Evolutionary conservation across 2,329 filamentous ascomycete species (phyloP).

Genomic region (Nemania sp.): DNA sequence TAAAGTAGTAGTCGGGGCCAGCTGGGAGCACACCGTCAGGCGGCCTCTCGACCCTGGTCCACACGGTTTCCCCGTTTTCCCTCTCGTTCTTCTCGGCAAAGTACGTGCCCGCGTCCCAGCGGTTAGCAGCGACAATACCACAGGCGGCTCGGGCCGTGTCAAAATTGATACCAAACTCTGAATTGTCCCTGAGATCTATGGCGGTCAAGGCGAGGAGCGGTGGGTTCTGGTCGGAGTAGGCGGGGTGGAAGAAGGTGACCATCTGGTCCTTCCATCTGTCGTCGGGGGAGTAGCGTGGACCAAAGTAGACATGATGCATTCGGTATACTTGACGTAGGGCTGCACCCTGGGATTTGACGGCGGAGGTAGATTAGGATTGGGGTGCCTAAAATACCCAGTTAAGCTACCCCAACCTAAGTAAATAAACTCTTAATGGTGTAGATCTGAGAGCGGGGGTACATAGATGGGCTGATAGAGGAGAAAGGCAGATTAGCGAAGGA

Average conservation of each 20-base stretch:
- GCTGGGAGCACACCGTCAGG: not conserved
- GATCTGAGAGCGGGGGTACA: no score
- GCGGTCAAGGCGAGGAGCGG: conserved; percentile 10
- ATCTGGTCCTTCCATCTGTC: not conserved
- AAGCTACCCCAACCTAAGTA: no score
- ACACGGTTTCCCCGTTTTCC: not conserved
- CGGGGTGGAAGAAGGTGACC: conserved; percentile 14
- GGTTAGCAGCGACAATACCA: conserved; percentile 13
- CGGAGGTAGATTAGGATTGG: no score
- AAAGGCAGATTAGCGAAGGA: no score
- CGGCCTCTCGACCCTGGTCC: not conserved
- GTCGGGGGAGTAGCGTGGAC: not conserved
- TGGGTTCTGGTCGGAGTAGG: conserved; percentile 3
- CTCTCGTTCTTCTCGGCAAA: not conserved
- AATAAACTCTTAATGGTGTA: no score
- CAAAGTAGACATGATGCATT: not conserved
- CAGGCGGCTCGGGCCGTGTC: conserved; percentile 10
- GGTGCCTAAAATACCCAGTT: no score
- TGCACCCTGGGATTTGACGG: no score
- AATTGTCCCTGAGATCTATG: not conserved
- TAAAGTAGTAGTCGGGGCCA: conserved; percentile 7
- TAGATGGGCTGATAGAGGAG: no score
- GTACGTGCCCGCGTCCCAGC: conserved; percentile 1
- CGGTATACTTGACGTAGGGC: not conserved
- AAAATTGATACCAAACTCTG: not conserved